These are phyloP conservation scores for Eucalyptus paniculata DNA, from an alignment of 345 rosid genomes.

Conservation along the genomic window DNA sequence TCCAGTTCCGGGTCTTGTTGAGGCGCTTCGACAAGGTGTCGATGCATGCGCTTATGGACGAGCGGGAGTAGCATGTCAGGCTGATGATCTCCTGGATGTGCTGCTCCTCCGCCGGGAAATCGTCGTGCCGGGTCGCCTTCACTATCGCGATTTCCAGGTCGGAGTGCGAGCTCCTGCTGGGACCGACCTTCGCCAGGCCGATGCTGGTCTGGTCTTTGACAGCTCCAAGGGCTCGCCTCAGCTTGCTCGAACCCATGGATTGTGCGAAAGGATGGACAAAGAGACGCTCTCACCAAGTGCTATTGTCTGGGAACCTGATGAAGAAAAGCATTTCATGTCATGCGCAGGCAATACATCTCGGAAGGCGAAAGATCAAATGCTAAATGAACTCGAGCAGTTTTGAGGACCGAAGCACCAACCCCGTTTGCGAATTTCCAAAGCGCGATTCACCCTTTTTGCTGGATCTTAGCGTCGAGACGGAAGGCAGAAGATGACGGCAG, in stretches of 20 bases:
- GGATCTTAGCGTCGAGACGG: neutral
- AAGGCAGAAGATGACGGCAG: neutral
- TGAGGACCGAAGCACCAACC: neutral
- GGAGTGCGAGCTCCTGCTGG: slow-evolving; percentile 34
- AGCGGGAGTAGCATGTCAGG: slow-evolving; percentile 58
- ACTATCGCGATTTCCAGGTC: slow-evolving; percentile 83
- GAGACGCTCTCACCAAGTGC: neutral
- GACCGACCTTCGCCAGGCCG: slow-evolving; percentile 69
- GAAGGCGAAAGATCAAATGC: neutral
- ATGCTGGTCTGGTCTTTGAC: slow-evolving; percentile 92
- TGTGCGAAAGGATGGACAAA: neutral
- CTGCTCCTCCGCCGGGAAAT: slow-evolving; percentile 71
- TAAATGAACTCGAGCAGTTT: neutral
- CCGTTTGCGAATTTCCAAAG: neutral
- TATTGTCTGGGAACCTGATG: neutral
- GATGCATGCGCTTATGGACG: slow-evolving; percentile 42
- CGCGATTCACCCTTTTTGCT: neutral
- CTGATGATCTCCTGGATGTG: slow-evolving; percentile 65
- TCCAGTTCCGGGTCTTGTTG: slow-evolving; percentile 79
- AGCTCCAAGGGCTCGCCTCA: slow-evolving; percentile 65
- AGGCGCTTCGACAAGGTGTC: slow-evolving; percentile 49
- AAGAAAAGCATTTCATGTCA: neutral
- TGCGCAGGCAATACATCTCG: neutral
- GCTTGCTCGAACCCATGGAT: slow-evolving; percentile 60
- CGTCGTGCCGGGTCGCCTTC: slow-evolving; percentile 86